Evolutionary conservation across 768 basidiomycete genomes (phyloP).

Genomic region (Lactifluus hygrophoroides): DNA sequence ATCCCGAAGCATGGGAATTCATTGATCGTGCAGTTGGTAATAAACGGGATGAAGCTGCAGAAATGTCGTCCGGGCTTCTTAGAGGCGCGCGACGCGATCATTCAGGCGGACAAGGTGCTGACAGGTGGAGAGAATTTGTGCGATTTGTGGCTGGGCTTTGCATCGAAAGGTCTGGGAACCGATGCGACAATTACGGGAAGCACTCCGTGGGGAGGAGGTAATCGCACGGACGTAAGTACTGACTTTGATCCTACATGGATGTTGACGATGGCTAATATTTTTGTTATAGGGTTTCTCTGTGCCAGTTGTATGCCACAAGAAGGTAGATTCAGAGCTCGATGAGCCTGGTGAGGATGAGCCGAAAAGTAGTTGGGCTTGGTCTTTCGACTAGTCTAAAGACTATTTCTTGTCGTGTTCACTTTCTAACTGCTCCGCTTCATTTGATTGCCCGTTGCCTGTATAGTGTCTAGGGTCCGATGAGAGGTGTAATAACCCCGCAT

Average conservation of each 20-base stretch:
- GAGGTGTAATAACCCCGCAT: too few relatives aligned
- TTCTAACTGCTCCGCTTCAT: not conserved
- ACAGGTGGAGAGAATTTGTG: too few relatives aligned
- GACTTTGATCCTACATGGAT: not conserved
- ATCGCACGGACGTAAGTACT: slow-evolving; percentile 52
- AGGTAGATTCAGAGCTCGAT: slow-evolving; percentile 24
- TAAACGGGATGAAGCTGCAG: slow-evolving; percentile 94
- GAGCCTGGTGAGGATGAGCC: slow-evolving; percentile 27
- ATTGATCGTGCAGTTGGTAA: slow-evolving; percentile 68
- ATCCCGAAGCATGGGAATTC: slow-evolving; percentile 92
- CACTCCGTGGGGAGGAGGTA: slow-evolving; percentile 92
- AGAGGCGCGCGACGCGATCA: slow-evolving; percentile 79
- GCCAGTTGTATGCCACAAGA: slow-evolving; percentile 34
- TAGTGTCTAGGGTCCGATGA: not conserved
- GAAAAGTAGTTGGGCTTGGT: not conserved
- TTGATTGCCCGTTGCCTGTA: not conserved
- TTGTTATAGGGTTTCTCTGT: slow-evolving; percentile 32
- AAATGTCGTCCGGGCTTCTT: slow-evolving; percentile 87
- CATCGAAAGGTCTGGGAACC: slow-evolving; percentile 69
- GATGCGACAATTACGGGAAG: slow-evolving; percentile 66
- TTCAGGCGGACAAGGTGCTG: too few relatives aligned
- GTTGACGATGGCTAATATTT: not conserved
- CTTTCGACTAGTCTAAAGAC: not conserved
- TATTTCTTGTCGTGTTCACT: not conserved
- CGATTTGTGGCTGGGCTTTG: too few relatives aligned